phyloP scores from a whole-genome alignment of 768 basidiomycete species.

The Boletus speciosus region DNA sequence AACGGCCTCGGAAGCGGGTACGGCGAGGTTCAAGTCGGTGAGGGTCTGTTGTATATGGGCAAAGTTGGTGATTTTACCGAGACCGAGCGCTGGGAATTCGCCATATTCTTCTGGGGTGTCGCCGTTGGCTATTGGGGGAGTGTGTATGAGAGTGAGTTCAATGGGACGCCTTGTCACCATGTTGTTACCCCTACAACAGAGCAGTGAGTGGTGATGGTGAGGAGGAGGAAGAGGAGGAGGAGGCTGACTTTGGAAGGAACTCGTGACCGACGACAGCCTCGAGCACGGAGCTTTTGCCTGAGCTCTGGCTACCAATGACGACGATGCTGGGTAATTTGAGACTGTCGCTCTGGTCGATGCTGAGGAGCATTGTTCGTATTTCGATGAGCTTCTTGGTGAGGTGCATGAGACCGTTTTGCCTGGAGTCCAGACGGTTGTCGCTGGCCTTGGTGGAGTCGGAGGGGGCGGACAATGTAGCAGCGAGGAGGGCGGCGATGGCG shows the following conservation, averaged over 20 bases:
- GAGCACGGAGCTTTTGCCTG: constrained; percentile 95
- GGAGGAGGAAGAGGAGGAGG: not conserved
- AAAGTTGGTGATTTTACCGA: constrained; percentile 90
- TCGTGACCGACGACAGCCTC: constrained; percentile 98
- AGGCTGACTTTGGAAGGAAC: constrained; percentile 93
- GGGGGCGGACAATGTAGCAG: constrained; percentile 75
- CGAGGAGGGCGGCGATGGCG: constrained; percentile 70
- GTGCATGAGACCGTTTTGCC: constrained; percentile 86
- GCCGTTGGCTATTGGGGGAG: constrained; percentile 54
- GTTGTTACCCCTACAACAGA: constrained; percentile 77
- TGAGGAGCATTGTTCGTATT: constrained; percentile 89
- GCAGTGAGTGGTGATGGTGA: not conserved
- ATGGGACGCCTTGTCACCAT: constrained; percentile 99
- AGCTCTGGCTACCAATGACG: constrained; percentile 97
- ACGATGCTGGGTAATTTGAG: constrained; percentile 97
- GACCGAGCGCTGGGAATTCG: constrained; percentile 87
- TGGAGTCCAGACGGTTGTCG: constrained; percentile 40
- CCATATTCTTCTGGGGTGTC: constrained; percentile 74
- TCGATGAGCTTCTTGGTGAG: constrained; percentile 94
- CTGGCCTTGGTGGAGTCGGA: constrained; percentile 43
- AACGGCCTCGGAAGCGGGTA: constrained; percentile 85
- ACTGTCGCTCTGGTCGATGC: constrained; percentile 93
- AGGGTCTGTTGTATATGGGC: constrained; percentile 87
- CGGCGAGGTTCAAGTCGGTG: constrained; percentile 92
- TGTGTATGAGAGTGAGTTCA: constrained; percentile 95